Base-by-base conservation (phyloP, 2,329 filamentous ascomycete genomes). In the Pseudogymnoascus verrucosus region DNA sequence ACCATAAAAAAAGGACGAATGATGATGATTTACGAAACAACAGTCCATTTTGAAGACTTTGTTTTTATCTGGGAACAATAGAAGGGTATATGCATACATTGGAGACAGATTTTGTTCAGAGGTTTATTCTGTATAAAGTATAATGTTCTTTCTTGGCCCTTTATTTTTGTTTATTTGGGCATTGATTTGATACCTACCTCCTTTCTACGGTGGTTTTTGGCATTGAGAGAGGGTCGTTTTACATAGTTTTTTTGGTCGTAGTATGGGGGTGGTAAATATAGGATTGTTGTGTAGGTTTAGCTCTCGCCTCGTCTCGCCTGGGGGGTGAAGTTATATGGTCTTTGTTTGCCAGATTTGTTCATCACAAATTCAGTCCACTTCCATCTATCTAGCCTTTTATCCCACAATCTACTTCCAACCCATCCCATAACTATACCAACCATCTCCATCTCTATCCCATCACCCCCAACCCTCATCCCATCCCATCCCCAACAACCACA, bases 111-210 rank as follows among this genome's bases (percentile, higher is more conserved):
- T 51, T 51, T 51, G 23, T 51, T 51, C 44, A 51, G 44, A 51
- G 44, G 44, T 51, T 51, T 51, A 51, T 51, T 51, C 44, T 51
- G 44, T 51, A 51, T 51, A 51, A 51, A 51, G 44, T 51, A 51
- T 51, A 26, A 28, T n/a, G 14, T 14, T 23, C n/a, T 51, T 51
- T 51, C 31, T 34, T 21, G 7, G 42, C 42, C 0, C 26, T 26
- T 23, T 5, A 28, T n/a, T 26, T 10, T 51, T 51, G 6, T 51
- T 28, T n/a, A 8, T 39, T 42, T 14, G 14, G 7, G 44, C 44
- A 51, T 51, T 51, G 21, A 47, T 47, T 47, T 47, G 23, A 51
- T 51, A 51, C 44, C 44, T 51, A 19, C 44, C 23, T 51, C 44
- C 44, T 39, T 12, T 10, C 4, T 21, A 14, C 10, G 19, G 14